A percentile compares a stretch with the other conserved stretches of the same genome.
Evolutionary conservation across 2,329 filamentous ascomycete genomes (phyloP).

Genomic region (Acephala macrosclerotiorum): DNA sequence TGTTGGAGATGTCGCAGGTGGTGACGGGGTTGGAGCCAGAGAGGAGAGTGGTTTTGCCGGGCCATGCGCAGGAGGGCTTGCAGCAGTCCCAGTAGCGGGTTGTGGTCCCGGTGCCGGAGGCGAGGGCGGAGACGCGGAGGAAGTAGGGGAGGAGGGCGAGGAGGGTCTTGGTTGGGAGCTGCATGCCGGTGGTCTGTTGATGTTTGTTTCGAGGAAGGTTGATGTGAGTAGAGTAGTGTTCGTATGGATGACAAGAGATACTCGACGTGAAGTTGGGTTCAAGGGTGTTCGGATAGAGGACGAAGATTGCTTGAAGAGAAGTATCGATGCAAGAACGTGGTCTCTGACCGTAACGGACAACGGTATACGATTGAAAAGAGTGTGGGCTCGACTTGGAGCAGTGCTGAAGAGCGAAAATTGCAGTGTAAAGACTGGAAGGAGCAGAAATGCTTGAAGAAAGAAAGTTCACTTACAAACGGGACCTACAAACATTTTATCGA

Average conservation of each 20-base stretch:
- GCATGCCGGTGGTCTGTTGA: slow-evolving; percentile 28
- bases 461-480: slow-evolving; percentile 8
- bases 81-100: slow-evolving; percentile 68
- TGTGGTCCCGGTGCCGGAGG: slow-evolving; percentile 40
- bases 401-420: slow-evolving; percentile 11
- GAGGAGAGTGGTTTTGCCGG: slow-evolving; percentile 60
- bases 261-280: neutral
- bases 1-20: slow-evolving; percentile 62
- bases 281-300: neutral
- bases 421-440: slow-evolving; percentile 15
- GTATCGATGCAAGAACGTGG: neutral
- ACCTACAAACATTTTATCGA: neutral
- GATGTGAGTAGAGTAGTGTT: neutral
- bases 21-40: slow-evolving; percentile 51
- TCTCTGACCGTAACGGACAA: slow-evolving; percentile 15
- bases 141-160: slow-evolving; percentile 38
- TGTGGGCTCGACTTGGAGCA: slow-evolving; percentile 27
- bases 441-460: slow-evolving; percentile 13
- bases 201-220: neutral
- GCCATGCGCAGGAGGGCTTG: slow-evolving; percentile 71
- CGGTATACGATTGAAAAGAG: slow-evolving; percentile 22
- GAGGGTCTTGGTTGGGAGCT: slow-evolving; percentile 34
- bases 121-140: slow-evolving; percentile 29
- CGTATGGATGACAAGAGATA: neutral
- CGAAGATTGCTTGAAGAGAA: neutral